These are phyloP conservation scores for Gomphus bonarii DNA, from an alignment of 1,284 basidiomycete species.

Conservation along the genomic window DNA sequence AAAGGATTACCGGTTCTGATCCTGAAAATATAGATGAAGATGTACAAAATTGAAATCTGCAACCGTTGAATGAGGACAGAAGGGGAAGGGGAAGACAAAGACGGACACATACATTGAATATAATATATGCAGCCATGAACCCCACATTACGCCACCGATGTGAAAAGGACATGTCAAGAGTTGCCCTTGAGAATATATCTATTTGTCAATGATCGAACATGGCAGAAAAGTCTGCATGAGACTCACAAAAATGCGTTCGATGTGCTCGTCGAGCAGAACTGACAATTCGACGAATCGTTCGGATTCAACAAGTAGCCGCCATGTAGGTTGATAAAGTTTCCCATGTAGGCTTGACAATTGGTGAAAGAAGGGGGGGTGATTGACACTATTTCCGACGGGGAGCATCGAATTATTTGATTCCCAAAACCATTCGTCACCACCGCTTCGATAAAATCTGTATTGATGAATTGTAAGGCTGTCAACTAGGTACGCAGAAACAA, in stretches of 20 bases:
- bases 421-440: constrained; percentile 18
- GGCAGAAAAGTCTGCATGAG: too few relatives aligned
- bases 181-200: neutral
- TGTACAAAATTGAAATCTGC: neutral
- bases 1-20: constrained; percentile 1
- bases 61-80: neutral
- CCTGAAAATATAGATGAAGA: neutral
- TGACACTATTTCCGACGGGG: constrained; percentile 37
- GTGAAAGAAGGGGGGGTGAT: constrained; percentile 50
- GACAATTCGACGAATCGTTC: constrained; percentile 38
- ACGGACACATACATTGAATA: neutral
- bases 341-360: constrained; percentile 51
- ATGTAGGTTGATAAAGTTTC: constrained; percentile 37
- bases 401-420: constrained; percentile 44
- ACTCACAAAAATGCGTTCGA: constrained; percentile 4
- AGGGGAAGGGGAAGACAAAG: neutral
- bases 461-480: constrained; percentile 32
- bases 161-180: constrained; percentile 2
- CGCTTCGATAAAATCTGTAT: neutral
- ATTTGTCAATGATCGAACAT: neutral
- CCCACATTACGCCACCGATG: constrained; percentile 1
- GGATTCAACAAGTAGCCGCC: constrained; percentile 66
- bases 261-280: constrained; percentile 34
- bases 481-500: constrained; percentile 40
- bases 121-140: neutral